Evolutionary conservation across 768 basidiomycete genomes (phyloP), one percentile per base, ranked within the genome.

Genomic region (Neoboletus subvelutipes): DNA sequence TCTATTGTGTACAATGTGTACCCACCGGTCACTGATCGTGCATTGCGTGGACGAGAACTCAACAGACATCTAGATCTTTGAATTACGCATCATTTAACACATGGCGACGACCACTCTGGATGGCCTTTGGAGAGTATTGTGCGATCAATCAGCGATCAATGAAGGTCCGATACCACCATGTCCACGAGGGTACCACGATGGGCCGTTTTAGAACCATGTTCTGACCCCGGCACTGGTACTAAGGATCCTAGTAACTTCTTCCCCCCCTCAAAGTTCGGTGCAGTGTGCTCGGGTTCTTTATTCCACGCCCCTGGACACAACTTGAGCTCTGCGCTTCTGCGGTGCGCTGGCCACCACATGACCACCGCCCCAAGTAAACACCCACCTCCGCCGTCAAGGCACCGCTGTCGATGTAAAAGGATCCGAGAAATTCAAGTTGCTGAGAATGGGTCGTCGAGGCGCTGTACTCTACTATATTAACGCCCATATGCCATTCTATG

Each of bases 121-220:
- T 28, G 36, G 7, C 43, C 13, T 18, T 20, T 41, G 36, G 26
- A 33, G 33, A 13, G 40, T 18, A 6, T 18, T 20, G 45, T 55
- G 51, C 49, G 57, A 52, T 60, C 60, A 50, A 63, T 63, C 50
- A 52, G 24, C 49, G 64, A 58, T 57, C 53, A 54, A 54, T 45
- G 26, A 54, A 50, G 11, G 28, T n/a, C 45, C 37, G 13, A 29
- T 40, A 37, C 53, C 51, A 26, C n/a, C 50, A 13, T 42, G 41
- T 54, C 66, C 65, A 67, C 56, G 55, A 58, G 52, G 54, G 45
- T 20, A 45, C 55, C 50, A 48, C 55, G 17, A 52, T 48, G n/a
- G 41, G 58, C 52, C 63, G 36, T 51, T 4, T 45, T 54, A 50
- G 41, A 34, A 31, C 33, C 50, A 13, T 47, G 31, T 26, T 6